These are phyloP conservation scores for Globisporangium takayamanum DNA, from an alignment of 352 stramenopile species.

Conservation along the genomic window DNA sequence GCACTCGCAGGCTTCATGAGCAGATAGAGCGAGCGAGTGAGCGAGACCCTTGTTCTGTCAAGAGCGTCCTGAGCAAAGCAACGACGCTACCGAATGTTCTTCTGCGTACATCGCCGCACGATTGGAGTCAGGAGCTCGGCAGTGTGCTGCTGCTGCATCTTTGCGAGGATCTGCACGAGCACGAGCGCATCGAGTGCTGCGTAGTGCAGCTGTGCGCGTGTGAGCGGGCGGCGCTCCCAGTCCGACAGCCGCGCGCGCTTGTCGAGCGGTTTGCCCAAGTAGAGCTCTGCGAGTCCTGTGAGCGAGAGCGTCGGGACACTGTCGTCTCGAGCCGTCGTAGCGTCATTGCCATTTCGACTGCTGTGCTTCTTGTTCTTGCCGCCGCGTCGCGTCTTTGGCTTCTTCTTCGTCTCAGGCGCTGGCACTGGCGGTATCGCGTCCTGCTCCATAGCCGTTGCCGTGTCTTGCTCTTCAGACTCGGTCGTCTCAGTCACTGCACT, in stretches of 20 bases:
- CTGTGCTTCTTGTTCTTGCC: constrained; percentile 18
- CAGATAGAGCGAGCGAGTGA: constrained; percentile 15
- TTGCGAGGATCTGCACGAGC: constrained; percentile 49
- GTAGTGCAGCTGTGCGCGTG: constrained; percentile 58
- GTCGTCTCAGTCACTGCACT: constrained; percentile 6
- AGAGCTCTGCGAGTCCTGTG: constrained; percentile 39
- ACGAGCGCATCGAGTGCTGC: constrained; percentile 66
- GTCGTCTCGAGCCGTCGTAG: background rate
- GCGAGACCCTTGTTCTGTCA: background rate
- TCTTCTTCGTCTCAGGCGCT: background rate
- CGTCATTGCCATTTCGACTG: constrained; percentile 8
- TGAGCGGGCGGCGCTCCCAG: constrained; percentile 66
- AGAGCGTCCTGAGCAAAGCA: background rate
- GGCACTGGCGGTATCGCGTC: background rate
- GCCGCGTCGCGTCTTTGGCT: background rate
- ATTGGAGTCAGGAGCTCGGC: constrained; percentile 22
- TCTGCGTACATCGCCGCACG: constrained; percentile 33
- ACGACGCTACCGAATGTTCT: constrained; percentile 24
- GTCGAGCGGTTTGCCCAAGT: constrained; percentile 60
- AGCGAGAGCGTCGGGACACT: constrained; percentile 31
- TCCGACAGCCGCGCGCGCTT: constrained; percentile 71
- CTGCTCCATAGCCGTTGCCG: background rate
- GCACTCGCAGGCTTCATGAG: constrained; percentile 75
- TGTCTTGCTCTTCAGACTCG: no score
- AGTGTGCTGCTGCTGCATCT: constrained; percentile 39